Evolutionary conservation across 176 grass and related monocot genomes (phyloP).

Genomic region (Musa schizocarpa): DNA sequence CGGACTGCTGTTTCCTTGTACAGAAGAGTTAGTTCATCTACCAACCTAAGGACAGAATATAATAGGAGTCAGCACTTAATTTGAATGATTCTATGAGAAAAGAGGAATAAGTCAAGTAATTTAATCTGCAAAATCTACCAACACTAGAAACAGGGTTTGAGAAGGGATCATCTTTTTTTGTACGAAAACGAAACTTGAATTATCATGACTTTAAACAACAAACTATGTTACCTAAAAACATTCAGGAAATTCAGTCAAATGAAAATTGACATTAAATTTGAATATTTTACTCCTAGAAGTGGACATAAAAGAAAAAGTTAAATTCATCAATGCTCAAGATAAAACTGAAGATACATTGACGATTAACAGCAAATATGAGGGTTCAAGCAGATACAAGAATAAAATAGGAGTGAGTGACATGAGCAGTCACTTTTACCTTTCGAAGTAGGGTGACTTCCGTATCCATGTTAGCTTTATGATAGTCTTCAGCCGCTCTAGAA

Average conservation of each 20-base stretch:
- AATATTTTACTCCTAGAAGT: not conserved
- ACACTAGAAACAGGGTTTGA: not conserved
- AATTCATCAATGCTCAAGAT: not conserved
- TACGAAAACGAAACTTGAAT: not conserved
- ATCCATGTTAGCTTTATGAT: conserved; percentile 84
- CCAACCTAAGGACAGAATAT: conserved; percentile 35
- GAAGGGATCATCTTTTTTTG: not conserved
- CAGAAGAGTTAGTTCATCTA: conserved; percentile 68
- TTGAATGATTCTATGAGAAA: not conserved
- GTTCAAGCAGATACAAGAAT: not conserved
- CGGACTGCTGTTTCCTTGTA: conserved; percentile 80
- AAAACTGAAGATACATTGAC: not conserved
- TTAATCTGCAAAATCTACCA: not conserved
- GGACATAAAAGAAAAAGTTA: not conserved
- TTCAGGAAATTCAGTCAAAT: not conserved
- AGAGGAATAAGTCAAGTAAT: not conserved
- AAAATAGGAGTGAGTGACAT: not conserved
- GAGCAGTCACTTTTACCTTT: conserved; percentile 32
- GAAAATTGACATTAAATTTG: not conserved
- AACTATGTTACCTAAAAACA: not conserved
- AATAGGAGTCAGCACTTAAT: conserved; percentile 1
- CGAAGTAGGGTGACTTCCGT: conserved; percentile 63
- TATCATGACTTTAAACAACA: not conserved
- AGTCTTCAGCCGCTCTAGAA: conserved; percentile 45
- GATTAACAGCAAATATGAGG: not conserved